These are phyloP conservation scores for Orbilia ellipsospora DNA, from an alignment of 2,329 filamentous ascomycete genomes.

Conservation along the genomic window DNA sequence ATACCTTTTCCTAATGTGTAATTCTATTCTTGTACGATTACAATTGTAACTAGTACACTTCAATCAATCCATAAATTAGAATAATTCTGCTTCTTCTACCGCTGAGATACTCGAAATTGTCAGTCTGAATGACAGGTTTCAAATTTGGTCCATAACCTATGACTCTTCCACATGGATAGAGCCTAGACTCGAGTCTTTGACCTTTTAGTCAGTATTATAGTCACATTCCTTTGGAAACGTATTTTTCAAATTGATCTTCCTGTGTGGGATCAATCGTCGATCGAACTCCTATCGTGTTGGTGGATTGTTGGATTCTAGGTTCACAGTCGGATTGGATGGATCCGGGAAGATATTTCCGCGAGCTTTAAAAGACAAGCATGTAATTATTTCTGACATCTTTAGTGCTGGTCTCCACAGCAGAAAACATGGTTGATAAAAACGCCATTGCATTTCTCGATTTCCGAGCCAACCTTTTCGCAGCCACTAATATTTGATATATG, in stretches of 20 bases:
- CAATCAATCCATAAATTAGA: no score
- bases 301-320: conserved; percentile 17
- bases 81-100: no score
- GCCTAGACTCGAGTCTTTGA: no score
- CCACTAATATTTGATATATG: not conserved
- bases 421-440: not conserved
- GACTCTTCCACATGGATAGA: no score
- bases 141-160: no score
- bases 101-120: no score
- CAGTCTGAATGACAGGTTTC: no score
- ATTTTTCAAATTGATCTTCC: conserved; percentile 1
- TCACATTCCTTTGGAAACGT: not conserved
- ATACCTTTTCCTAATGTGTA: no score
- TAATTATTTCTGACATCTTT: conserved; percentile 1
- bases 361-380: not conserved
- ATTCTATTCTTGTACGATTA: no score
- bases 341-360: not conserved
- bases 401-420: not conserved
- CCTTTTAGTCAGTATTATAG: no score
- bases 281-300: conserved; percentile 4
- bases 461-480: conserved; percentile 8
- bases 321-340: not conserved
- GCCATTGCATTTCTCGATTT: not conserved
- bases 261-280: not conserved
- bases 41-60: no score